Evolutionary conservation across 2,329 filamentous ascomycete species (phyloP).

Genomic region (Nigrospora oryzae): DNA sequence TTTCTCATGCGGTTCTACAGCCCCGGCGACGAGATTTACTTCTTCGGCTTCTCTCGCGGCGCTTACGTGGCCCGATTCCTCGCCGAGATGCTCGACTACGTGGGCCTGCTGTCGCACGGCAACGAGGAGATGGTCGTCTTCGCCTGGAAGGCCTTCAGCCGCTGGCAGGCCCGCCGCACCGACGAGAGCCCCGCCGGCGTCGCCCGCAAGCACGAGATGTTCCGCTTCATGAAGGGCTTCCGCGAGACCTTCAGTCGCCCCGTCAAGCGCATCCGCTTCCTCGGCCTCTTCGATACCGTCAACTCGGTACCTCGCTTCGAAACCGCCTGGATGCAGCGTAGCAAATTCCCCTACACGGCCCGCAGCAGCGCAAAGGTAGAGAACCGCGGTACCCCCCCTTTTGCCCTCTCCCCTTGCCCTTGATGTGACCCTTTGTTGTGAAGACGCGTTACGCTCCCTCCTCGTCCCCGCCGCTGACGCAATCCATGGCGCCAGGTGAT

Average conservation of each 20-base stretch:
- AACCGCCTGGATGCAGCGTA: slow-evolving; percentile 67
- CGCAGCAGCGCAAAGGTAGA: slow-evolving; percentile 40
- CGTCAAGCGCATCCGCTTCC: slow-evolving; percentile 63
- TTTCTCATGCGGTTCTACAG: slow-evolving; percentile 70
- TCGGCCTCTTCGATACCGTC: slow-evolving; percentile 76
- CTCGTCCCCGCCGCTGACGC: background rate
- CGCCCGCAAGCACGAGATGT: slow-evolving; percentile 52
- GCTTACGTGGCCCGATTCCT: slow-evolving; percentile 68
- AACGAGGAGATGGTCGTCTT: slow-evolving; percentile 83
- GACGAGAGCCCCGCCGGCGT: slow-evolving; percentile 32
- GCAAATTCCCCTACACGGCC: slow-evolving; percentile 64
- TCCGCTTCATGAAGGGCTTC: slow-evolving; percentile 69
- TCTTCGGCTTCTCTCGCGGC: slow-evolving; percentile 68
- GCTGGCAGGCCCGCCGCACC: slow-evolving; percentile 57
- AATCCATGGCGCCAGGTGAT: slow-evolving; percentile 33
- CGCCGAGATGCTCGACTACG: slow-evolving; percentile 77
- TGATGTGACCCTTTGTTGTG: too few species aligned
- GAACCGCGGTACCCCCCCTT: background rate
- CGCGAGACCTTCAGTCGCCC: slow-evolving; percentile 74
- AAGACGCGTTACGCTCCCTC: too few species aligned
- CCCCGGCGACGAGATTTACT: slow-evolving; percentile 56
- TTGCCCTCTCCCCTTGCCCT: too few species aligned
- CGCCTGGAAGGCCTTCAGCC: slow-evolving; percentile 73
- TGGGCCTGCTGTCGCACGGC: slow-evolving; percentile 70
- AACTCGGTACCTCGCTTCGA: slow-evolving; percentile 76